phyloP scores from a whole-genome alignment of 2,329 filamentous ascomycete species.

The Lasiodiplodia sp. region DNA sequence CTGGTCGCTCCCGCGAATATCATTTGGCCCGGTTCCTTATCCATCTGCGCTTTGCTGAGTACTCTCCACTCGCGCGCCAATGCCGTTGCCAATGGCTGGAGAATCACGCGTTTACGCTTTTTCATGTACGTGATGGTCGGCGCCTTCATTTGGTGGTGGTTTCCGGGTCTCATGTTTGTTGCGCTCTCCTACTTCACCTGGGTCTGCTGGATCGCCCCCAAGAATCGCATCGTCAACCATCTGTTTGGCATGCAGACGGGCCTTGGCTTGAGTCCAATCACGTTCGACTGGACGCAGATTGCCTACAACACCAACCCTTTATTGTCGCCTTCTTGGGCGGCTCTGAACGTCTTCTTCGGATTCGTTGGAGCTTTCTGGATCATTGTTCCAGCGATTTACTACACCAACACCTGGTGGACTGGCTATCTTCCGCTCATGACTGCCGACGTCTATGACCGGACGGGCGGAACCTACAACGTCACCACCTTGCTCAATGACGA shows the following conservation, averaged over 20 bases:
- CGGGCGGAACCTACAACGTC: slow-evolving; percentile 69
- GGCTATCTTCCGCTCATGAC: slow-evolving; percentile 28
- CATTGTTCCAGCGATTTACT: slow-evolving; percentile 53
- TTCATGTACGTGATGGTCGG: slow-evolving; percentile 36
- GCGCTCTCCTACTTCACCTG: slow-evolving; percentile 38
- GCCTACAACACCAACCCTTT: slow-evolving; percentile 34
- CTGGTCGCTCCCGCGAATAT: slow-evolving; percentile 39
- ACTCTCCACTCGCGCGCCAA: slow-evolving; percentile 38
- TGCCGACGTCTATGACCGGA: slow-evolving; percentile 69
- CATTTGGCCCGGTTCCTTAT: slow-evolving; percentile 39
- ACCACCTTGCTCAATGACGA: slow-evolving; percentile 43
- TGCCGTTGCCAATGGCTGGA: slow-evolving; percentile 37
- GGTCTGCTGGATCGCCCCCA: slow-evolving; percentile 39
- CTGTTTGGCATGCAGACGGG: slow-evolving; percentile 39
- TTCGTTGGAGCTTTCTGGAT: slow-evolving; percentile 55
- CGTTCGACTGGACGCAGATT: slow-evolving; percentile 40
- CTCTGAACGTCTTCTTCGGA: slow-evolving; percentile 53
- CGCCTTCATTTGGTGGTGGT: slow-evolving; percentile 39
- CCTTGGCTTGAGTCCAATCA: slow-evolving; percentile 37
- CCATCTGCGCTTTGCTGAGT: slow-evolving; percentile 37
- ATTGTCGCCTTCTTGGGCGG: slow-evolving; percentile 47
- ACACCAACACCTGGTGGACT: slow-evolving; percentile 63
- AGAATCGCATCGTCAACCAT: slow-evolving; percentile 40
- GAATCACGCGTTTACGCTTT: slow-evolving; percentile 38
- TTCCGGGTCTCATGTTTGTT: slow-evolving; percentile 37